Conservation (phyloP, 192 early-diverging fungal species). For the Umbelopsis sp. region DNA sequence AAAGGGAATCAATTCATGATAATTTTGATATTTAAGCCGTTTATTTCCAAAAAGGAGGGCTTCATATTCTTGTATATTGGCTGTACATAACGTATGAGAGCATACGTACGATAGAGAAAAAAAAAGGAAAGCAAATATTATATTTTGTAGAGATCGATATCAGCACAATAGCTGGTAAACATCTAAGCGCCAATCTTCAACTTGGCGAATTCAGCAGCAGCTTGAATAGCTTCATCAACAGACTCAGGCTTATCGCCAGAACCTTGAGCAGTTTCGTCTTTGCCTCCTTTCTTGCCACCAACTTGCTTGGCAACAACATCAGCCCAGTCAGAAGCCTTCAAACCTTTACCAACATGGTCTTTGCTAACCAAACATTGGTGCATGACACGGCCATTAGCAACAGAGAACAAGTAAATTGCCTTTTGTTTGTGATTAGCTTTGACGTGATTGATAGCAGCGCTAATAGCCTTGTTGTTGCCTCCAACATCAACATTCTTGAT, state of each 20-base stretch:
- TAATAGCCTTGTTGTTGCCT: slow-evolving; percentile 84
- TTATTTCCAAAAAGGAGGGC: not conserved
- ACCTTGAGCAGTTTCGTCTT: slow-evolving; percentile 92
- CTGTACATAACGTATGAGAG: slow-evolving; percentile 16
- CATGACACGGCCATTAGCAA: slow-evolving; percentile 67
- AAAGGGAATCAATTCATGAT: not conserved
- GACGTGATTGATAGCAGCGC: slow-evolving; percentile 74
- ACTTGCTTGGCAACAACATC: slow-evolving; percentile 78
- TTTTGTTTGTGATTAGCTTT: slow-evolving; percentile 80
- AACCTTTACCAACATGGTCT: slow-evolving; percentile 69
- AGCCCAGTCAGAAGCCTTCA: slow-evolving; percentile 94
- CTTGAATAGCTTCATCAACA: slow-evolving; percentile 74
- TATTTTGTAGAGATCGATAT: not conserved
- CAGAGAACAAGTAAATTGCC: slow-evolving; percentile 84
- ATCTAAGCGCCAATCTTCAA: slow-evolving; percentile 51
- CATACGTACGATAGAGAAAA: slow-evolving; percentile 4
- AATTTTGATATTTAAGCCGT: not conserved
- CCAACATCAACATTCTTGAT: slow-evolving; percentile 69
- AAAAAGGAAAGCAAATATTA: not conserved
- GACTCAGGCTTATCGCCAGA: slow-evolving; percentile 69
- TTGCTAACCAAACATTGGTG: slow-evolving; percentile 86
- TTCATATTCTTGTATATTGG: slow-evolving; percentile 10
- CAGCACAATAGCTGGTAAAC: slow-evolving; percentile 15
- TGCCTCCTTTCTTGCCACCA: slow-evolving; percentile 94
- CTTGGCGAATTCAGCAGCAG: slow-evolving; percentile 78